phyloP scores from a whole-genome alignment of 2,329 filamentous ascomycete species.

The Corniculantispora saksenae region DNA sequence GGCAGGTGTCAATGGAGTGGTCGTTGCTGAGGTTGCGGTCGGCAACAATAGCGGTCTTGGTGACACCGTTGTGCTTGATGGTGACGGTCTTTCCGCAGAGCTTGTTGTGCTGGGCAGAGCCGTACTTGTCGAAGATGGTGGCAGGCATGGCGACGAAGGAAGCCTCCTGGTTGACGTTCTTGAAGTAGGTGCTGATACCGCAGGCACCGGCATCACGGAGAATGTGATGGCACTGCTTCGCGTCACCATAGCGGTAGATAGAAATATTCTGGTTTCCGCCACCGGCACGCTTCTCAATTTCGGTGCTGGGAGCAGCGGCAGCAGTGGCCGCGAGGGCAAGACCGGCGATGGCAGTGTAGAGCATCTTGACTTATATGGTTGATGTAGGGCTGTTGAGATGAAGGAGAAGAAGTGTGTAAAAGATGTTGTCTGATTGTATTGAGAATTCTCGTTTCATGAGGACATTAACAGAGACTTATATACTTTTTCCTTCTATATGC shows the following conservation, averaged over 20 bases:
- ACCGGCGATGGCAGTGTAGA: conserved; percentile 9
- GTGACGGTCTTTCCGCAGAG: conserved; percentile 23
- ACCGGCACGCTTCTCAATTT: conserved; percentile 15
- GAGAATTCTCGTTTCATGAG: not conserved
- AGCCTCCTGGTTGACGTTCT: conserved; percentile 16
- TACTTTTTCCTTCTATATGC: not conserved
- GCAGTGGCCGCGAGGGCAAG: conserved; percentile 12
- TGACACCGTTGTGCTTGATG: conserved; percentile 22
- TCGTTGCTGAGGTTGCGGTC: conserved; percentile 21
- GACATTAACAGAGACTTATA: not conserved
- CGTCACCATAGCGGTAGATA: conserved; percentile 21
- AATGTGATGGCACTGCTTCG: conserved; percentile 15
- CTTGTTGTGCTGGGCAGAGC: conserved; percentile 21
- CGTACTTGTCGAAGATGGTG: conserved; percentile 20
- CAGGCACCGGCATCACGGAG: conserved; percentile 19
- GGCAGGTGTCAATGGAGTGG: conserved; percentile 21
- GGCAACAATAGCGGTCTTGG: conserved; percentile 19
- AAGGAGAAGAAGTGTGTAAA: not conserved
- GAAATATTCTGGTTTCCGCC: conserved; percentile 20
- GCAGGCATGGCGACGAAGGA: conserved; percentile 22
- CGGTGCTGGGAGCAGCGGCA: conserved; percentile 9
- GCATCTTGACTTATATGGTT: not conserved
- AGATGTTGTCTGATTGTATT: not conserved
- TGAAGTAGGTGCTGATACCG: conserved; percentile 24
- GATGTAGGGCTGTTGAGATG: not conserved